Percentiles rank a stretch among this genome's conserved stretches.
phyloP scores from a whole-genome alignment of 75 land plant genomes.

The Sequoia sempervirens region DNA sequence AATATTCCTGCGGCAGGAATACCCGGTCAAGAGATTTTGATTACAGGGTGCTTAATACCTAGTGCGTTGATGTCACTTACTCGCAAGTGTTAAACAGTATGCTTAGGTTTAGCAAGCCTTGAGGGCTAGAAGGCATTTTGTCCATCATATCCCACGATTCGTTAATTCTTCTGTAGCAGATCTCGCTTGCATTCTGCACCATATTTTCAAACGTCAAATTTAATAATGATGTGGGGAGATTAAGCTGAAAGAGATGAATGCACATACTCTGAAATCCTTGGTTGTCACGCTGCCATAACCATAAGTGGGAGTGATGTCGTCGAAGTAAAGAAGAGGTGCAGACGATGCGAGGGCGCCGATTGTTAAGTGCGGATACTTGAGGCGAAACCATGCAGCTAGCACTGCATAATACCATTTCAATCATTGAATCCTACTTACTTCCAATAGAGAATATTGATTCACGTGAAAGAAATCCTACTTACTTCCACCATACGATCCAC shows the following conservation, averaged over 20 bases:
- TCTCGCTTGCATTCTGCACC: slow-evolving; percentile 24
- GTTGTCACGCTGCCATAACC: slow-evolving; percentile 34
- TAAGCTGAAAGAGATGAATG: neutral
- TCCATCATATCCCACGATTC: slow-evolving; percentile 52
- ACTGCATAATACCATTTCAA: no score
- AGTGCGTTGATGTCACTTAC: slow-evolving; percentile 10
- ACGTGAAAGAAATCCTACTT: no score
- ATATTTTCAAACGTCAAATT: no score
- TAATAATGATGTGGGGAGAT: neutral
- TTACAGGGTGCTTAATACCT: neutral
- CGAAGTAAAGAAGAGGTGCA: slow-evolving; percentile 61
- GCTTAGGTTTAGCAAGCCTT: slow-evolving; percentile 39
- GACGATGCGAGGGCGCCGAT: slow-evolving; percentile 16
- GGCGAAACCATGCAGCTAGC: no score
- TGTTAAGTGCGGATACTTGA: no score
- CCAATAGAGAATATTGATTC: no score
- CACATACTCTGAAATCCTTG: slow-evolving; percentile 47
- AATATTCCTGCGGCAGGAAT: no score
- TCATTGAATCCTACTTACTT: no score
- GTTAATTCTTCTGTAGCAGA: slow-evolving; percentile 16
- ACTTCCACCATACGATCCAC: no score
- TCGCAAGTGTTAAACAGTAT: slow-evolving; percentile 45
- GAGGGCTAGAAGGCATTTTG: slow-evolving; percentile 22
- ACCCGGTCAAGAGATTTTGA: neutral
- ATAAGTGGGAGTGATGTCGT: slow-evolving; percentile 37